A percentile compares a stretch with the other conserved stretches of the same genome.
These are phyloP conservation scores for Russula sp. DNA, from an alignment of 768 basidiomycete genomes.

Conservation along the genomic window DNA sequence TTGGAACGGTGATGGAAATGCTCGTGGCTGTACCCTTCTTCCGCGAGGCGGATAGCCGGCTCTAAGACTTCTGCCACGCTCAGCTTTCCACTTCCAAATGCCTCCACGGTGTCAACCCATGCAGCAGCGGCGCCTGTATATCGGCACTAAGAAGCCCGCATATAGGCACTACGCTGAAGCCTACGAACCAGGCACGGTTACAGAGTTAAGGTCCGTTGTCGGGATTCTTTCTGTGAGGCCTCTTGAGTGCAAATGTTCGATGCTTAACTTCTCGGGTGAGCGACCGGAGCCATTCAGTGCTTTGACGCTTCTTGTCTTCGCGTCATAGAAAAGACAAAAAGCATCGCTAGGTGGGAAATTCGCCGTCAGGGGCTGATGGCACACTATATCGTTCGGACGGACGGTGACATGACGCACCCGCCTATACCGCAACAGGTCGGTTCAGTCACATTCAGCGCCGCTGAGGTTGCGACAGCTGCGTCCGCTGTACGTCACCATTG, in stretches of 20 bases:
- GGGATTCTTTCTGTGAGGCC: constrained; percentile 77
- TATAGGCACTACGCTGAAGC: background rate
- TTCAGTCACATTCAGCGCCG: constrained; percentile 88
- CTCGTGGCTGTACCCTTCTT: constrained; percentile 59
- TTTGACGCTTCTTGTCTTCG: constrained; percentile 71
- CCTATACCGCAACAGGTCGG: constrained; percentile 89
- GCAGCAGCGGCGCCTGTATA: constrained; percentile 82
- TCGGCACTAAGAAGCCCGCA: constrained; percentile 15
- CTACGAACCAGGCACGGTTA: constrained; percentile 71
- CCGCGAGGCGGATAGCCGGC: constrained; percentile 88
- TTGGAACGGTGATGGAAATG: background rate
- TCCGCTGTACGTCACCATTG: constrained; percentile 51
- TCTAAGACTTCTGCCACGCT: constrained; percentile 65
- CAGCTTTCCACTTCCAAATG: constrained; percentile 72
- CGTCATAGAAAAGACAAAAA: constrained; percentile 91
- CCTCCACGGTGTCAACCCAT: constrained; percentile 86
- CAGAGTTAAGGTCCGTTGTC: constrained; percentile 75
- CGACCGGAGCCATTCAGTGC: constrained; percentile 91
- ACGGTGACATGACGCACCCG: constrained; percentile 44
- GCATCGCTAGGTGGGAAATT: constrained; percentile 52
- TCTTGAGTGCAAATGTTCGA: constrained; percentile 63
- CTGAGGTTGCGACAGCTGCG: constrained; percentile 91
- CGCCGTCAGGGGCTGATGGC: too few relatives aligned
- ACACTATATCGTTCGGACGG: too few relatives aligned
- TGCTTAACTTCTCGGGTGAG: constrained; percentile 70